phyloP scores from a whole-genome alignment of 179 eudicot species.

The Heliamphora pulchella region DNA sequence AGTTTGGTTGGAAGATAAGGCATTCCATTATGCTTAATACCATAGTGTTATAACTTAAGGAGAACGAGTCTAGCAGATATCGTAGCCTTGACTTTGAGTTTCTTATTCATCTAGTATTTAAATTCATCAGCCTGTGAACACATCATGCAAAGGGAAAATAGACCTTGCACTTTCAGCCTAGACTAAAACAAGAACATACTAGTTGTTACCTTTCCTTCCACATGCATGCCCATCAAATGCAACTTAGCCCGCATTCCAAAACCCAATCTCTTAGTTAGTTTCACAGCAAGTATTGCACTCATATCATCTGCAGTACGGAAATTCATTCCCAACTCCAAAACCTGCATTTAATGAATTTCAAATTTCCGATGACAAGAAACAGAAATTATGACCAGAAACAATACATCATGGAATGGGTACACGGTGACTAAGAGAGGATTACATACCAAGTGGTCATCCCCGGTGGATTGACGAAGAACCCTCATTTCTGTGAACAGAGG shows the following conservation, averaged over 20 bases:
- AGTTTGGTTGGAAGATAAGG: background rate
- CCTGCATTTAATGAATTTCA: slow-evolving; percentile 35
- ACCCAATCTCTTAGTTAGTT: slow-evolving; percentile 70
- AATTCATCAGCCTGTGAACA: background rate
- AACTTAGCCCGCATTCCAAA: slow-evolving; percentile 75
- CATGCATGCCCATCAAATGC: slow-evolving; percentile 85
- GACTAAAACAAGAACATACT: background rate
- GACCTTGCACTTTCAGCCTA: background rate
- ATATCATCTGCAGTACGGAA: slow-evolving; percentile 90
- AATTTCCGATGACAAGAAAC: background rate
- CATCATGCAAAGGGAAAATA: background rate
- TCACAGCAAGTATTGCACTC: slow-evolving; percentile 70
- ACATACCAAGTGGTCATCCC: slow-evolving; percentile 88
- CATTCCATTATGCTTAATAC: background rate
- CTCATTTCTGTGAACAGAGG: slow-evolving; percentile 89
- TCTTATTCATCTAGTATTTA: background rate
- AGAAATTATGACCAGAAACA: background rate
- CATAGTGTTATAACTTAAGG: background rate
- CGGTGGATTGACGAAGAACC: slow-evolving; percentile 59
- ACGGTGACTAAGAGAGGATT: slow-evolving; percentile 5
- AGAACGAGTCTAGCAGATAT: background rate
- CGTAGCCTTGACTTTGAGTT: background rate
- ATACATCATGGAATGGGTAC: background rate
- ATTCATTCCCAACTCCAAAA: slow-evolving; percentile 73
- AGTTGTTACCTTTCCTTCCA: slow-evolving; percentile 81